Percentiles rank a stretch among this genome's conserved stretches.
Conservation (phyloP, 2,329 filamentous ascomycete genomes). For the Pochonia chlamydosporia region DNA sequence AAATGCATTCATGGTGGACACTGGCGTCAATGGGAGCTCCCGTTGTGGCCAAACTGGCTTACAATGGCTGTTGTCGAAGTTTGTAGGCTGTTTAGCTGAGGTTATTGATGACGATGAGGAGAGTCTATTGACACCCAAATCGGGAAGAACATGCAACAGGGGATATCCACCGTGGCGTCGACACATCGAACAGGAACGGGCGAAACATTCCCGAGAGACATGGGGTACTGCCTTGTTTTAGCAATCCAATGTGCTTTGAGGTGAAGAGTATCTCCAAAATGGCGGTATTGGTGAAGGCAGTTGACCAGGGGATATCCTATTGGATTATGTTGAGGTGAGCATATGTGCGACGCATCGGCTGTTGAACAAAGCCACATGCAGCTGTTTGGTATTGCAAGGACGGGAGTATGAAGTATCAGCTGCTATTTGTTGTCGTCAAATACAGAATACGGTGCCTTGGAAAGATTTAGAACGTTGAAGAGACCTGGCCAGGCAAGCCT, state of each 20-base stretch:
- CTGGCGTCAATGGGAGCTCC: conserved; percentile 2
- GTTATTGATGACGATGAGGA: conserved; percentile 27
- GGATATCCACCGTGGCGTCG: conserved; percentile 8
- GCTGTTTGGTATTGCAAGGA: no score
- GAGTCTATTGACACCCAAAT: conserved; percentile 30
- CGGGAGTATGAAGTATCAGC: no score
- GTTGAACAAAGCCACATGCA: no score
- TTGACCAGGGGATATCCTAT: neutral
- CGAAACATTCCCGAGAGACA: neutral
- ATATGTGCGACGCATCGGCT: no score
- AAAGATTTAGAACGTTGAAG: no score
- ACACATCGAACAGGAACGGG: conserved; percentile 20
- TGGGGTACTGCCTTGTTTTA: neutral
- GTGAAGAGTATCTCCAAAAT: neutral
- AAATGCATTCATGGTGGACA: neutral
- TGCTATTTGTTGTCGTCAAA: no score
- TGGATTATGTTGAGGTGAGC: no score
- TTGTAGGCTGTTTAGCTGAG: conserved; percentile 9
- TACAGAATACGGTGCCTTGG: no score
- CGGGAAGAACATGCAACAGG: conserved; percentile 15
- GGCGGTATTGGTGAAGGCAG: neutral
- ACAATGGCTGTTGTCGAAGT: conserved; percentile 8
- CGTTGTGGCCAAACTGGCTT: conserved; percentile 1
- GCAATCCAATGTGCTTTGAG: neutral
- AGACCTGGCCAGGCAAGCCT: no score